Evolutionary conservation across 768 basidiomycete genomes (phyloP).

Genomic region (Suillus alpinus): DNA sequence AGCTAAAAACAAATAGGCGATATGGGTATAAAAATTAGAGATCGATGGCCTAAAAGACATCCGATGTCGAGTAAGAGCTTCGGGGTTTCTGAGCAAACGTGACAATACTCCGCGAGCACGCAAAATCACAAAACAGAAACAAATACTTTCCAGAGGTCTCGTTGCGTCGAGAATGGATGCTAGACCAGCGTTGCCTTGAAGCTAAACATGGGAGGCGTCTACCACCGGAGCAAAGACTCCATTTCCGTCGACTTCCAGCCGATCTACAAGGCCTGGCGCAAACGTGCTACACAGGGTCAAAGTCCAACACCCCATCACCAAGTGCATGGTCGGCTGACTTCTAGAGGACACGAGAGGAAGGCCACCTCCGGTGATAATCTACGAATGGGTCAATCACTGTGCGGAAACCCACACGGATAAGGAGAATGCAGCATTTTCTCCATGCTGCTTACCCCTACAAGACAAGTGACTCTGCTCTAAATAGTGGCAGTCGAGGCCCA

Average conservation of each 20-base stretch:
- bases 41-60: background rate
- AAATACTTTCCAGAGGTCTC: background rate
- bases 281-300: background rate
- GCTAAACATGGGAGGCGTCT: background rate
- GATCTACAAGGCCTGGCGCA: background rate
- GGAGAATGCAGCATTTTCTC: background rate
- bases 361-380: background rate
- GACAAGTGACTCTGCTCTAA: background rate
- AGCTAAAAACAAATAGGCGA: conserved; percentile 2
- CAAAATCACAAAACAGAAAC: conserved; percentile 3
- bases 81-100: conserved; percentile 1
- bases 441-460: background rate
- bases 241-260: background rate
- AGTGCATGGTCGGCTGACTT: background rate
- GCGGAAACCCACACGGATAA: background rate
- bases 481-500: background rate
- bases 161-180: background rate
- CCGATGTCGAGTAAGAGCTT: background rate
- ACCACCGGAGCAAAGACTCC: background rate
- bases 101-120: conserved; percentile 3
- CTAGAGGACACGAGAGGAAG: background rate
- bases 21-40: conserved; percentile 2
- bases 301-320: background rate
- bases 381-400: background rate
- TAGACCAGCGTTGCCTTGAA: background rate